Base-by-base conservation (phyloP, 2,329 filamentous ascomycete species). In the Didymella arachidicola region DNA sequence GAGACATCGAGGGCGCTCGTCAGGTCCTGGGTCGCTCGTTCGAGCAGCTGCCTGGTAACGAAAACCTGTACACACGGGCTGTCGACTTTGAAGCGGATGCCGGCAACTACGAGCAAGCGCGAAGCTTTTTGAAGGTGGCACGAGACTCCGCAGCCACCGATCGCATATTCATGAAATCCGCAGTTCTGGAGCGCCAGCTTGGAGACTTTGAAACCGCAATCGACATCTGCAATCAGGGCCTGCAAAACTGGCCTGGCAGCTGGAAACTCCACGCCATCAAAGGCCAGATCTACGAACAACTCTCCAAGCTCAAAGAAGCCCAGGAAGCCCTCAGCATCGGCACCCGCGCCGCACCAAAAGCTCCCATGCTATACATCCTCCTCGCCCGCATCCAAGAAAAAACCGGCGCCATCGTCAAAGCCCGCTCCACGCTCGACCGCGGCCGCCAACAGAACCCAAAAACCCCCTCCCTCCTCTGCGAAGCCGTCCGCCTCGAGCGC, bases 211-310 rank as follows among this genome's bases (percentile, higher is more conserved):
- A 97, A 45, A 87, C 88, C 1, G 93, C 95, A 0, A 84, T 99
- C 14, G 91, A 96, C 70, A 87, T 99, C 11, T 91, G 91, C 42
- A 92, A 93, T 59, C 89, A 96, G 73, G 95, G 90, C 1, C 81
- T 99, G 34, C 89, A 93, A 65, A 84, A 92, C 10, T 99, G 96
- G 80, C 94, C 95, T 0, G 86, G 88, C 43, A 87, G 90, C 12
- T 85, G 92, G 51, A 98, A 98, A 79, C 84, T 99, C 25, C 97
- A 94, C 89, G 97, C 98, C 91, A 91, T 97, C 82, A 99, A 99
- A 79, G 95, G 96, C 0, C 95, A 99, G 74, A 95, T 98, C 62
- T 99, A 99, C 82, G 91, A 97, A 72, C 85, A 88, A 42, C 84
- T 93, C 45, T 88, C 86, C 68, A 93, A 92, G 79, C 80, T 90